A percentile compares a stretch with the other conserved stretches of the same genome.
These are phyloP conservation scores for Penicillium paxilli DNA, from an alignment of 495 filamentous ascomycete species.

Conservation along the genomic window DNA sequence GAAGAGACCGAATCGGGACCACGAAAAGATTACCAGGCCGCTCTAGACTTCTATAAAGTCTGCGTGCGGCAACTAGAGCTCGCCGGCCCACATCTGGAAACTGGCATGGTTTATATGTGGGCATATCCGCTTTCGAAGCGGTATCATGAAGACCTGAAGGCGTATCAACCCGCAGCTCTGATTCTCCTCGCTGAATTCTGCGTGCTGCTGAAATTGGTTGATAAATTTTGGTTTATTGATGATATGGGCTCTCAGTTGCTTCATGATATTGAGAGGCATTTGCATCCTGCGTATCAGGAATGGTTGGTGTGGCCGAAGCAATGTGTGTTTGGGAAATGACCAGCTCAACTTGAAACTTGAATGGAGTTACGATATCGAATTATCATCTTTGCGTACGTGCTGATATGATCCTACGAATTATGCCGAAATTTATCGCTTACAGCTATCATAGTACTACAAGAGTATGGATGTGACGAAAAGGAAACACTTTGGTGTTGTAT, in stretches of 20 bases:
- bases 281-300: constrained; percentile 15
- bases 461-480: background rate
- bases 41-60: constrained; percentile 10
- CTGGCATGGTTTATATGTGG: constrained; percentile 30
- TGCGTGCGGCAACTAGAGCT: constrained; percentile 18
- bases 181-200: constrained; percentile 42
- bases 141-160: constrained; percentile 45
- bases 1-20: background rate
- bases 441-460: background rate
- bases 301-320: constrained; percentile 26
- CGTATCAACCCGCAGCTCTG: constrained; percentile 48
- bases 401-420: background rate
- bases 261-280: constrained; percentile 20
- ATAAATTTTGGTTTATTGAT: constrained; percentile 41
- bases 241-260: constrained; percentile 29
- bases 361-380: background rate
- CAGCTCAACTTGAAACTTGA: no score
- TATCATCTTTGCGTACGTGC: background rate
- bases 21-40: constrained; percentile 17
- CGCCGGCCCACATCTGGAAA: constrained; percentile 19
- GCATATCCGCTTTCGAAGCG: constrained; percentile 42
- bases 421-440: background rate
- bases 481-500: background rate
- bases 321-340: constrained; percentile 13
- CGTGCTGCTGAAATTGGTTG: constrained; percentile 36